Evolutionary conservation across 2,329 filamentous ascomycete genomes (phyloP).

Genomic region (Aspergillus novofumigatus): DNA sequence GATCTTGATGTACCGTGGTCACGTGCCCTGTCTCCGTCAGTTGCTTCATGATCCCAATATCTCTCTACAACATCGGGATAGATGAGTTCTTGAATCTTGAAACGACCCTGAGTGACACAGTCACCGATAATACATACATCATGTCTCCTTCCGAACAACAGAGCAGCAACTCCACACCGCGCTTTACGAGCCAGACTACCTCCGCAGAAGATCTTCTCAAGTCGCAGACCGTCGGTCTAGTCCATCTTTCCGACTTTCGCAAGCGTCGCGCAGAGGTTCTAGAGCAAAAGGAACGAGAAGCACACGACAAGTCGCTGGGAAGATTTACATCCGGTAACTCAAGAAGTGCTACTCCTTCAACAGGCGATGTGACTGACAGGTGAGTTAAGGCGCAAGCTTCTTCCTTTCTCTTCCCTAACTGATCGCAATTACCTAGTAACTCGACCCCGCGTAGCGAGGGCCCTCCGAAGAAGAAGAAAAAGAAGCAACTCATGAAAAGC

Average conservation of each 20-base stretch:
- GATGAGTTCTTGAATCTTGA: not conserved
- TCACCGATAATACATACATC: not conserved
- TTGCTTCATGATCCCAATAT: constrained; percentile 3
- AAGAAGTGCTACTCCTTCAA: constrained; percentile 48
- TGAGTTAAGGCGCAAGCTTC: constrained; percentile 40
- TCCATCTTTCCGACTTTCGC: constrained; percentile 87
- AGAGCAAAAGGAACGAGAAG: constrained; percentile 82
- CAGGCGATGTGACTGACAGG: constrained; percentile 52
- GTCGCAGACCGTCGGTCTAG: constrained; percentile 83
- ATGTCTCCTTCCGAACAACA: constrained; percentile 33
- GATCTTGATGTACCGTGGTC: not conserved
- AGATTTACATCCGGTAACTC: constrained; percentile 42
- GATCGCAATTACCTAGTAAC: constrained; percentile 55
- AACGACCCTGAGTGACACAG: not conserved
- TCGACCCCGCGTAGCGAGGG: constrained; percentile 45
- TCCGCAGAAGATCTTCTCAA: constrained; percentile 79
- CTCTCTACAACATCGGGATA: not conserved
- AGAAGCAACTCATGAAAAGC: constrained; percentile 55
- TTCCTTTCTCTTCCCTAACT: constrained; percentile 33
- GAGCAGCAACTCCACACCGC: constrained; percentile 42
- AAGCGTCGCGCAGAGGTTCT: constrained; percentile 93
- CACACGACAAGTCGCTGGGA: constrained; percentile 57
- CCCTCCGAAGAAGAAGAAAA: constrained; percentile 53
- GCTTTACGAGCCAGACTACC: constrained; percentile 66
- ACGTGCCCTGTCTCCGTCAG: constrained; percentile 13